Percentiles rank a stretch among this genome's conserved stretches.
phyloP scores from a whole-genome alignment of 2,329 filamentous ascomycete species.

The Chaetomium sp. region DNA sequence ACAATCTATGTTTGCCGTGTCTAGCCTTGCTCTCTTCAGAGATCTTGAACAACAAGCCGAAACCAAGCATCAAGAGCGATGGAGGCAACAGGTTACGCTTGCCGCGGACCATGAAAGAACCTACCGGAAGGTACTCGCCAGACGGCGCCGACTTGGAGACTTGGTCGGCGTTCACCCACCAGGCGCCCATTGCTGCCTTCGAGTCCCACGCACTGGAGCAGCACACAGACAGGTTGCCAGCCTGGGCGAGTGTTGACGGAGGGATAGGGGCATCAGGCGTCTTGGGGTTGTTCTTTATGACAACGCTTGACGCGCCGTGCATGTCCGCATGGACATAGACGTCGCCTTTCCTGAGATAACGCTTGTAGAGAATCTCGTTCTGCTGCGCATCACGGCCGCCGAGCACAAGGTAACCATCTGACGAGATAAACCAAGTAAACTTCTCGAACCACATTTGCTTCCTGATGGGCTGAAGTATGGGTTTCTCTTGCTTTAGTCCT shows the following conservation, averaged over 20 bases:
- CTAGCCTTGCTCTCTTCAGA: constrained; percentile 83
- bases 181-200: constrained; percentile 92
- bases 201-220: constrained; percentile 81
- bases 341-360: constrained; percentile 84
- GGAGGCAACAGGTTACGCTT: constrained; percentile 92
- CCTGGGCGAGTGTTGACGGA: constrained; percentile 87
- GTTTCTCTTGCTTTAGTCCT: constrained; percentile 87
- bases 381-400: constrained; percentile 87
- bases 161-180: constrained; percentile 91
- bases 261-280: constrained; percentile 84
- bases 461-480: constrained; percentile 78
- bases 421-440: constrained; percentile 92
- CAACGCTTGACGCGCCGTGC: constrained; percentile 77
- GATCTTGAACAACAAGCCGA: constrained; percentile 84
- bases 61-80: constrained; percentile 81
- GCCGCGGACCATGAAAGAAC: constrained; percentile 76
- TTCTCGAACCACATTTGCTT: constrained; percentile 96
- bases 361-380: constrained; percentile 87
- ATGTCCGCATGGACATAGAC: constrained; percentile 90
- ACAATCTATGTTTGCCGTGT: constrained; percentile 71
- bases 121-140: constrained; percentile 77
- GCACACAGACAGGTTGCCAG: constrained; percentile 83
- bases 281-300: constrained; percentile 84
- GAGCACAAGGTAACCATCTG: constrained; percentile 90
- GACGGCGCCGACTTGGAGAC: constrained; percentile 81